These are phyloP conservation scores for Malania oleifera DNA, from an alignment of 164 flowering plant genomes.

Conservation along the genomic window DNA sequence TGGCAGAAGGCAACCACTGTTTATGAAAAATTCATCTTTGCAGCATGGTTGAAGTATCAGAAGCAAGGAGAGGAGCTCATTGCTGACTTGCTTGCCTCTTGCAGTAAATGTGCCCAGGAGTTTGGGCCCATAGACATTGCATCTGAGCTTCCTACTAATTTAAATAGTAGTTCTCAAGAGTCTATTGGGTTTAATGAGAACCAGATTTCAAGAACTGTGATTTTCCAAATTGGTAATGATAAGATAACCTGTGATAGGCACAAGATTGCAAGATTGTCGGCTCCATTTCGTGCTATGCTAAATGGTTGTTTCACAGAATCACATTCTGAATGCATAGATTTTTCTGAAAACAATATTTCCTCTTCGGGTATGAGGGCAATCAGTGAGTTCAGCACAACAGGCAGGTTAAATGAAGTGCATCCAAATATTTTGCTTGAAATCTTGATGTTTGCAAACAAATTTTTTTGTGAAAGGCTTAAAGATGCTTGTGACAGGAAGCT, in stretches of 20 bases:
- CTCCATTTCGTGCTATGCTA: constrained; percentile 92
- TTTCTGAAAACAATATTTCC: constrained; percentile 77
- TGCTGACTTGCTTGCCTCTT: constrained; percentile 70
- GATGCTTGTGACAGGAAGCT: constrained; percentile 89
- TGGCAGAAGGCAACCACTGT: constrained; percentile 66
- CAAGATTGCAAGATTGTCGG: constrained; percentile 67
- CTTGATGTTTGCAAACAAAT: constrained; percentile 75
- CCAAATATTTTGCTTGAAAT: constrained; percentile 72
- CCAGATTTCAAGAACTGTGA: constrained; percentile 29
- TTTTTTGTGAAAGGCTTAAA: constrained; percentile 85
- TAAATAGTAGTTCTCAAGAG: constrained; percentile 17
- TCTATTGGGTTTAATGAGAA: constrained; percentile 15
- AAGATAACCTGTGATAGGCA: constrained; percentile 68
- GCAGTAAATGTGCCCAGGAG: constrained; percentile 66
- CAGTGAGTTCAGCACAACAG: constrained; percentile 58
- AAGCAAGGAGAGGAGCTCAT: constrained; percentile 82
- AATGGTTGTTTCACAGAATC: constrained; percentile 87
- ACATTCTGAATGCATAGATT: constrained; percentile 59
- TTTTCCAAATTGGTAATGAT: constrained; percentile 62
- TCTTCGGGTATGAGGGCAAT: constrained; percentile 62
- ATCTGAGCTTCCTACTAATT: constrained; percentile 38
- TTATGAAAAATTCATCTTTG: constrained; percentile 78
- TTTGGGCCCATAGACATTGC: constrained; percentile 63
- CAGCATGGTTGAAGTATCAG: constrained; percentile 93
- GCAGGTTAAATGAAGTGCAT: constrained; percentile 44